Conservation (phyloP, 768 basidiomycete genomes). For the Mycena sanguinolenta region DNA sequence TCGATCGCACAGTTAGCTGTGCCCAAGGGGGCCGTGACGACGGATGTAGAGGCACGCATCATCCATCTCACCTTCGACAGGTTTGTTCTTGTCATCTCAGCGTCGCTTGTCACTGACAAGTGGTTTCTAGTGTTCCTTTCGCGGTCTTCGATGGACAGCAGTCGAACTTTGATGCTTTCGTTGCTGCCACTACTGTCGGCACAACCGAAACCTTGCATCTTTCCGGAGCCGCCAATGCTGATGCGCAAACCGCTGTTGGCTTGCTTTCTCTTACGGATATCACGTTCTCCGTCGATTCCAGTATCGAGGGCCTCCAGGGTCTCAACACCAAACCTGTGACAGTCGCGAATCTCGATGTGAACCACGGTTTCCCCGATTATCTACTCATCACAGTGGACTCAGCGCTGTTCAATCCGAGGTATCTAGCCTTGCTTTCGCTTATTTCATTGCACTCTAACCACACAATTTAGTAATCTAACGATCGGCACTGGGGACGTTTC, state of each 20-base stretch:
- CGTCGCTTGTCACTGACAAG: not conserved
- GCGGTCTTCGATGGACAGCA: conserved; percentile 64
- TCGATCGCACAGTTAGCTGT: conserved; percentile 73
- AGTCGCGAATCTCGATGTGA: conserved; percentile 73
- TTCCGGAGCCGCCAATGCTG: conserved; percentile 67
- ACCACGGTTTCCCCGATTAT: conserved; percentile 74
- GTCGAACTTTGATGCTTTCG: conserved; percentile 68
- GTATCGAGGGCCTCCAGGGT: conserved; percentile 75
- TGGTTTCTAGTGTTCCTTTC: conserved; percentile 63
- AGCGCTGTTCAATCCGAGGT: conserved; percentile 77
- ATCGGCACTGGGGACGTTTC: conserved; percentile 75
- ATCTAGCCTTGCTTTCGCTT: conserved; percentile 39
- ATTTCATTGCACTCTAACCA: conserved; percentile 2
- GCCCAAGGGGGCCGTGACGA: conserved; percentile 67
- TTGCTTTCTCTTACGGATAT: conserved; percentile 70
- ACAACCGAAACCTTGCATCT: conserved; percentile 60
- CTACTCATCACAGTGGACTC: conserved; percentile 77
- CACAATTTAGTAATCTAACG: conserved; percentile 52
- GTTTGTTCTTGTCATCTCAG: conserved; percentile 8
- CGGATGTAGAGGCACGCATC: conserved; percentile 72
- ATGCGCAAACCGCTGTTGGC: conserved; percentile 76
- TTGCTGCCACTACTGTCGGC: conserved; percentile 71
- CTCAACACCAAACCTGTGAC: conserved; percentile 69
- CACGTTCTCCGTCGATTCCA: conserved; percentile 68
- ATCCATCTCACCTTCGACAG: conserved; percentile 69